Percentiles rank a stretch among this genome's conserved stretches.
These are phyloP conservation scores for Priceomyces carsonii DNA, from an alignment of 805 yeast genomes.

Conservation along the genomic window DNA sequence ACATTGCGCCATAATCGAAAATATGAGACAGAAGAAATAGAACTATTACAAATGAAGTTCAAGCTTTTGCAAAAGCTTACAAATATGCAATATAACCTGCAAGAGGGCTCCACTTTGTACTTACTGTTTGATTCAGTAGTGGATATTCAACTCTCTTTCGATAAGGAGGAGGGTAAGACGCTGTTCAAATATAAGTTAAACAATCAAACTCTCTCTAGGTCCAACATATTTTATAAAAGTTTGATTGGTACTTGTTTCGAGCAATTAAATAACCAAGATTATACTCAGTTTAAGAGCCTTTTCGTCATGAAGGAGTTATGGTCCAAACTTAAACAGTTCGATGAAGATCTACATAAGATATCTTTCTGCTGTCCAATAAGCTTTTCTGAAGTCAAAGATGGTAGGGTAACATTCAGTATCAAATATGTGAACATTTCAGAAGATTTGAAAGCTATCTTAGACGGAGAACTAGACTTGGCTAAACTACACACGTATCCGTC, in stretches of 20 bases:
- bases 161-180: background rate
- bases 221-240: background rate
- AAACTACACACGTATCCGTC: slow-evolving; percentile 8
- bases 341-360: slow-evolving; percentile 30
- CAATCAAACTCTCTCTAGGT: background rate
- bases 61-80: slow-evolving; percentile 27
- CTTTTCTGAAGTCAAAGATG: slow-evolving; percentile 7
- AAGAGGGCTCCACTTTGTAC: slow-evolving; percentile 9
- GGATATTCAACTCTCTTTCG: slow-evolving; percentile 11
- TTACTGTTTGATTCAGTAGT: slow-evolving; percentile 16
- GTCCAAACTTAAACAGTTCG: slow-evolving; percentile 21
- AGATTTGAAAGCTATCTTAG: slow-evolving; percentile 13
- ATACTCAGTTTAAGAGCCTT: slow-evolving; percentile 16
- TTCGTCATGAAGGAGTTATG: slow-evolving; percentile 17
- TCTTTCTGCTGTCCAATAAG: slow-evolving; percentile 29
- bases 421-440: slow-evolving; percentile 16
- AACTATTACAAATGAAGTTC: slow-evolving; percentile 19
- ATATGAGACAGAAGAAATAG: slow-evolving; percentile 22
- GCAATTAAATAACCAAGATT: background rate
- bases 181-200: background rate
- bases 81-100: slow-evolving; percentile 18
- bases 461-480: slow-evolving; percentile 8
- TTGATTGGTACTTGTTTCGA: background rate
- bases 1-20: slow-evolving; percentile 13
- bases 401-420: slow-evolving; percentile 11